These are phyloP conservation scores for Ceriops tagal DNA, from an alignment of 345 rosid genomes.

Conservation along the genomic window DNA sequence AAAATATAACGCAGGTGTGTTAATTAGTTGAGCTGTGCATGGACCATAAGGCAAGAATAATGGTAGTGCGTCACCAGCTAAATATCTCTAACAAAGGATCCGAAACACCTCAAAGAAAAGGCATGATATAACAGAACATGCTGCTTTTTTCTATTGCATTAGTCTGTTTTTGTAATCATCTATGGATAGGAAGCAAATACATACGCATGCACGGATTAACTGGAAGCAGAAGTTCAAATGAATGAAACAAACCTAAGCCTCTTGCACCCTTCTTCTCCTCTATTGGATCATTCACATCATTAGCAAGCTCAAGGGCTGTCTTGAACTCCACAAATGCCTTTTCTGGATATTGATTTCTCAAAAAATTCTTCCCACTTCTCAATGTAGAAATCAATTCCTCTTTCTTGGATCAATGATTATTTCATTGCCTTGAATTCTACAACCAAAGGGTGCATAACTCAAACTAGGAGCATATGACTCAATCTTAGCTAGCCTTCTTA, in stretches of 20 bases:
- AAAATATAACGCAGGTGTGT: background rate
- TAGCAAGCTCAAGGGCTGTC: conserved; percentile 72
- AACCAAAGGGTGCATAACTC: conserved; percentile 83
- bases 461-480: conserved; percentile 88
- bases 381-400: conserved; percentile 64
- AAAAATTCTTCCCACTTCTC: conserved; percentile 69
- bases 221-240: background rate
- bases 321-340: conserved; percentile 71
- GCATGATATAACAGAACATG: too few relatives aligned
- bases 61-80: background rate
- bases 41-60: too few relatives aligned
- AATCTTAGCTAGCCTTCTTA: conserved; percentile 88
- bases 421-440: conserved; percentile 58
- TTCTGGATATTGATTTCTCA: conserved; percentile 78
- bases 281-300: conserved; percentile 53
- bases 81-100: too few relatives aligned
- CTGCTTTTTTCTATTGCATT: too few relatives aligned
- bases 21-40: too few relatives aligned
- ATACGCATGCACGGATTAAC: too few relatives aligned
- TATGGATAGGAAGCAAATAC: background rate
- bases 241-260: conserved; percentile 61
- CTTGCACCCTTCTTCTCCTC: conserved; percentile 93
- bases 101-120: too few relatives aligned
- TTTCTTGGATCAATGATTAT: conserved; percentile 72
- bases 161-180: too few relatives aligned